Base-by-base conservation (phyloP, 345 rosid species). In the Triadica sebifera region DNA sequence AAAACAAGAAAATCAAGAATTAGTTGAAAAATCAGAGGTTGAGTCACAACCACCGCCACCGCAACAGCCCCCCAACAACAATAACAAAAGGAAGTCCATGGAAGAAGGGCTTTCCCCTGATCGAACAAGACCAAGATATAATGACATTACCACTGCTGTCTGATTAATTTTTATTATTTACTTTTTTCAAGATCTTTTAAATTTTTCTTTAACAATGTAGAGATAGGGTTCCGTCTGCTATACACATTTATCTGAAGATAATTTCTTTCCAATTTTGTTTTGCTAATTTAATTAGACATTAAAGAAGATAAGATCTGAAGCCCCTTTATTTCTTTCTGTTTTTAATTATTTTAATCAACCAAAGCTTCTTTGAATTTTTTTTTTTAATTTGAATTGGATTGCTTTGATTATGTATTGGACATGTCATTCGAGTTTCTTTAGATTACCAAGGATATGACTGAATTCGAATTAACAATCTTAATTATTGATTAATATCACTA, bases 31-130 rank as follows among this genome's bases (percentile, higher is more conserved):
- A 22, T 8, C 74, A 24, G 77, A 65, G 25, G 53, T 75, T 24
- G 74, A 74, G 38, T 38, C 74, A 52, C 56, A 37, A 25, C 52
- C 77, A 69, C 12, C 53, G 25, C 16, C 56, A 25, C 34, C 50
- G 0, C 70, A 45, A 9, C 81, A 53, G 6, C 77, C 47, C 10
- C 34, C 8, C 37, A 52, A 55, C 58, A 81, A 45, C 74, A 84
- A 69, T 70, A 82, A 71, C 80, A 89, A 89, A 85, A 89, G 93
- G 69, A 89, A 89, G 76, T 78, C 81, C n/a, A 41, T 81, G 74
- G 89, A 87, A 76, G 93, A 86, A 67, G 88, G 84, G 56, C 76
- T 77, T 51, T 86, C 93, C 43, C 82, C 89, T 1, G 85, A 84
- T 45, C 86, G 86, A 76, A 77, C 85, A 24, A 84, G 90, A 80